Base-by-base conservation (phyloP, 768 basidiomycete species). In the Suillus tomentosus region DNA sequence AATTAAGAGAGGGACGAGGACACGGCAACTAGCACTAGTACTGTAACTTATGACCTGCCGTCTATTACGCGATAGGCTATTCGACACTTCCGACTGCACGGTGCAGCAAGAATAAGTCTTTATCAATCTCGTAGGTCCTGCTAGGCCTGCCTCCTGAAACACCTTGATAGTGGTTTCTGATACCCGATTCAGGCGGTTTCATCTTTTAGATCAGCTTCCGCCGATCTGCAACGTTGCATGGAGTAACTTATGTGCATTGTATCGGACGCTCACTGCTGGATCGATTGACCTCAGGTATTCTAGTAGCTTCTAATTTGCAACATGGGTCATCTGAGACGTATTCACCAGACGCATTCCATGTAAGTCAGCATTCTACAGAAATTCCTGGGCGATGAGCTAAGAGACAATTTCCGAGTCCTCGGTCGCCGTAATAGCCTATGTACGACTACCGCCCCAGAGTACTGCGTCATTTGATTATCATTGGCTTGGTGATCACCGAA, bases 211-310 rank as follows among this genome's bases (percentile, higher is more conserved):
- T 57, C 56, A 57, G 22, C 15, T 57, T 24, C 56, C 22, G 37
- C 51, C 53, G 56, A 57, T 57, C 56, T 57, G 37, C 39, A 54
- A 54, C 31, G 50, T 51, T 51, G 48, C 47, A 47, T 50, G 22
- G n/a, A 47, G n/a, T 22, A 22, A n/a, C 39, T 13, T 11, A 13
- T 39, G 11, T 11, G 10, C 10, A 39, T 43, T 43, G 43, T 19
- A 51, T 51, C 50, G 51, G 17, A 17, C 7, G 9, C 31, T 36
- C 19, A 15, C 39, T 22, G 14, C 39, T 22, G 14, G 22, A 56
- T 39, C 37, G 15, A 56, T 17, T 39, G 31, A 6, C 31, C 31
- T 31, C 31, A 31, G 31, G 4, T 31, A 31, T 31, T 31, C 31
- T 31, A 6, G 31, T 31, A 1, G 14, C 55, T 39, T 56, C 37